A percentile compares a stretch with the other conserved stretches of the same genome.
phyloP scores from a whole-genome alignment of 139 green algal genomes.

The Chara braunii region DNA sequence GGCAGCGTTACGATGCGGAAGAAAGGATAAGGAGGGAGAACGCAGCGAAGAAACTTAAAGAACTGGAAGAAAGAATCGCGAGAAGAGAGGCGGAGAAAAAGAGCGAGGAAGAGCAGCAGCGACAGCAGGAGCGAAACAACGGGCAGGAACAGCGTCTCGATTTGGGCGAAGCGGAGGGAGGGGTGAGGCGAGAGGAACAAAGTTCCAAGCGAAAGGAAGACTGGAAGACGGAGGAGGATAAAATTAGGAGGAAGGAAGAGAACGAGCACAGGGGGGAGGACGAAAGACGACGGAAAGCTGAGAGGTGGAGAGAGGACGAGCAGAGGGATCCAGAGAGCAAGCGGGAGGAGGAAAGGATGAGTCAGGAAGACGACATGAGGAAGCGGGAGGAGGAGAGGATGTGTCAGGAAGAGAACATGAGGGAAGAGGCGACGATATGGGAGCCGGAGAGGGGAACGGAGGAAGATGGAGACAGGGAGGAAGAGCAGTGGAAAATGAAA shows the following conservation, averaged over 20 bases:
- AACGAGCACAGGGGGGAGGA: not conserved
- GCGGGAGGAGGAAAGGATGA: no score
- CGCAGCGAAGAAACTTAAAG: conserved; percentile 22
- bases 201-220: not conserved
- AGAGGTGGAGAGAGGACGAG: no score
- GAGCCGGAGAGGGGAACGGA: no score
- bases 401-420: no score
- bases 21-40: conserved; percentile 35
- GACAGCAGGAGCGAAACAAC: not conserved
- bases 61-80: conserved; percentile 31
- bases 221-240: not conserved
- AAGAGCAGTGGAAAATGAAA: no score
- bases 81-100: conserved; percentile 3
- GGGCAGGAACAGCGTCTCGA: no score
- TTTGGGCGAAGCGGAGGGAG: not conserved
- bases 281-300: no score
- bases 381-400: no score
- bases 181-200: not conserved
- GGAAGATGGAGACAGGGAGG: no score
- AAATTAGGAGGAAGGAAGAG: not conserved
- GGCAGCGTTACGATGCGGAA: conserved; percentile 15
- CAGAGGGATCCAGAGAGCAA: no score
- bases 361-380: no score
- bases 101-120: not conserved
- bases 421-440: no score